Evolutionary conservation across 495 filamentous ascomycete genomes (phyloP), one percentile per base, ranked within the genome.

Genomic region (Penicillium longicatenatum): DNA sequence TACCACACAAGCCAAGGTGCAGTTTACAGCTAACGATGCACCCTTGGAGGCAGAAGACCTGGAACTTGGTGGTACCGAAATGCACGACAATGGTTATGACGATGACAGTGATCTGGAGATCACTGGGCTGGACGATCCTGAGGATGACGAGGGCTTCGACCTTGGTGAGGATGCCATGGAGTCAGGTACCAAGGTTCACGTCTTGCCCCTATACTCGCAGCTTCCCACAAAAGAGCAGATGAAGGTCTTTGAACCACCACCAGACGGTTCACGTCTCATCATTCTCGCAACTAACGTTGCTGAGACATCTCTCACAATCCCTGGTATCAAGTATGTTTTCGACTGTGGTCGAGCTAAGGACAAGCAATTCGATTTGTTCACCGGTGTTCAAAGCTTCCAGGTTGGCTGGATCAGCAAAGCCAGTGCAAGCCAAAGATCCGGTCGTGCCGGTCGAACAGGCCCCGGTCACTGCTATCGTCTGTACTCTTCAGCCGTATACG

Each of bases 361-460:
- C 68, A 89, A 92, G 55, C 89, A 86, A 48, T 98, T 92, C 65
- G 87, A 98, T 63, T 77, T 83, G 14, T 73, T 80, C 20, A 97
- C 89, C 10, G 93, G 94, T 10, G 93, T 99, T 0, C 94, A 98
- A 70, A 96, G 86, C 63, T 99, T 97, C 66, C 90, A 97, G 67
- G 82, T 98, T 42, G 87, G 87, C 42, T 99, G 93, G 92, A 94
- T 97, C 60, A 97, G 92, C 77, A 98, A 99, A 75, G 95, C 95
- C 17, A 95, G 91, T 69, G 93, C 95, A 22, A 88, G 84, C 57
- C 95, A 99, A 75, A 83, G 95, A 72, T 87, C 92, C 49, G 95
- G 95, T 70, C 90, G 95, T 79, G 93, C 95, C 39, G 95, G 95
- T 41, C 86, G 95, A 81, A 98, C 92, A 21, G 94, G 93, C 2